Evolutionary conservation across 139 green algal species (phyloP).

Genomic region (Astrephomene gubernaculifera): DNA sequence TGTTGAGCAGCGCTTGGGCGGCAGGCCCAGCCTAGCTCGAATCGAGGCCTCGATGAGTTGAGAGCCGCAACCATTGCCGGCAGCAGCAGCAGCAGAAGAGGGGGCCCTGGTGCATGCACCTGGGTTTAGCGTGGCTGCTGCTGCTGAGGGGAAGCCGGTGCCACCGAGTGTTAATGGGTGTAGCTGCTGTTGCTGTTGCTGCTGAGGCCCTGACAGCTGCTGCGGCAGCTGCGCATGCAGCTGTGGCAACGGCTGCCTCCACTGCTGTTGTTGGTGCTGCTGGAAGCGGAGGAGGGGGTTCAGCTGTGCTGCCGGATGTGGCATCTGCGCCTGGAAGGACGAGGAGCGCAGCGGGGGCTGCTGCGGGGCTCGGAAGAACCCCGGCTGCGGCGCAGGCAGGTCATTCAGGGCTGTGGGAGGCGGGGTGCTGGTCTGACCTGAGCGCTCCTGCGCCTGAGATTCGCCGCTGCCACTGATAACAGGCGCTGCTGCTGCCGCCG

Average conservation of each 20-base stretch:
- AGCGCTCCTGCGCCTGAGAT: neutral
- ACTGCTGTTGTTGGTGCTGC: neutral
- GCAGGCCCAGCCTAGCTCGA: slow-evolving; percentile 5
- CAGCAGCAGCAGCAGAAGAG: neutral
- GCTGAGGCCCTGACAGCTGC: neutral
- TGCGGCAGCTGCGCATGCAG: neutral
- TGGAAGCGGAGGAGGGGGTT: neutral
- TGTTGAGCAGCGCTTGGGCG: neutral
- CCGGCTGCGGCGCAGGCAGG: no score
- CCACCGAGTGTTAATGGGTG: neutral
- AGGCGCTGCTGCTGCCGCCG: neutral
- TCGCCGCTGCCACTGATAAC: neutral
- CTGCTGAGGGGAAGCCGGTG: neutral
- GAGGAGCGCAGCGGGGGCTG: neutral
- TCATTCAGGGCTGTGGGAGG: no score
- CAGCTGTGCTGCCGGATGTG: neutral
- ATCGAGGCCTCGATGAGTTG: neutral
- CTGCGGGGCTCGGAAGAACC: no score
- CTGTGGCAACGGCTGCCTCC: neutral
- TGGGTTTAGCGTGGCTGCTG: no score
- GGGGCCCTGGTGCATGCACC: no score
- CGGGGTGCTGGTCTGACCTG: no score
- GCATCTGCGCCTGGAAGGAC: neutral
- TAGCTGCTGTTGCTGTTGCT: neutral
- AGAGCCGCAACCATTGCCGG: neutral